Conservation (phyloP, 306 rosid species). For the Glycine soja region DNA sequence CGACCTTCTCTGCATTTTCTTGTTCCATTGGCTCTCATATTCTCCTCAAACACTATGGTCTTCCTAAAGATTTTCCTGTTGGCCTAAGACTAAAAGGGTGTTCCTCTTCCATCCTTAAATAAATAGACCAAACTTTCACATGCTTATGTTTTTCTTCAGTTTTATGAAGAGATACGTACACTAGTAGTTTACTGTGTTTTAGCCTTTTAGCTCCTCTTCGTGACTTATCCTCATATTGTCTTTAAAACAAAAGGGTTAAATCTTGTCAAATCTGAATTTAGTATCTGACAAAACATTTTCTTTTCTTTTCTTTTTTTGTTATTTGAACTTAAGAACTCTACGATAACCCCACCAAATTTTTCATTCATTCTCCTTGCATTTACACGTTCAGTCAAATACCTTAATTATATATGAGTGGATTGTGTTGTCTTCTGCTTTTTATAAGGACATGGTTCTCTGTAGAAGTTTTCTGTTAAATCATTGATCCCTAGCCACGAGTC, state of each 20-base stretch:
- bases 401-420: neutral
- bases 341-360: constrained; percentile 46
- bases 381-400: constrained; percentile 36
- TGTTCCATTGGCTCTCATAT: constrained; percentile 32
- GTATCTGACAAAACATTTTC: constrained; percentile 12
- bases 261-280: constrained; percentile 27
- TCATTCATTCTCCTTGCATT: constrained; percentile 36
- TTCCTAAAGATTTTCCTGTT: too few species aligned
- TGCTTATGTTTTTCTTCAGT: constrained; percentile 20
- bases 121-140: constrained; percentile 12
- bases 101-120: too few species aligned
- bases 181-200: neutral
- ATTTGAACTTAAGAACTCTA: constrained; percentile 13
- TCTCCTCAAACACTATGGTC: too few species aligned
- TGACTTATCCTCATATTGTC: constrained; percentile 5
- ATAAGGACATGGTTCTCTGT: constrained; percentile 55
- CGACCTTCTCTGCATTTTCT: neutral
- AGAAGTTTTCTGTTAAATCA: constrained; percentile 50
- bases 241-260: neutral
- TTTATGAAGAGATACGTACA: neutral
- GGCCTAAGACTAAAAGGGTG: too few species aligned
- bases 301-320: neutral
- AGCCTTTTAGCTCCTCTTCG: neutral
- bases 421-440: constrained; percentile 51
- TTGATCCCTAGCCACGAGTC: constrained; percentile 57